These are phyloP conservation scores for thale cress (Arabidopsis thaliana) DNA, from an alignment of 345 rosid species.

Conservation along the genomic window DNA sequence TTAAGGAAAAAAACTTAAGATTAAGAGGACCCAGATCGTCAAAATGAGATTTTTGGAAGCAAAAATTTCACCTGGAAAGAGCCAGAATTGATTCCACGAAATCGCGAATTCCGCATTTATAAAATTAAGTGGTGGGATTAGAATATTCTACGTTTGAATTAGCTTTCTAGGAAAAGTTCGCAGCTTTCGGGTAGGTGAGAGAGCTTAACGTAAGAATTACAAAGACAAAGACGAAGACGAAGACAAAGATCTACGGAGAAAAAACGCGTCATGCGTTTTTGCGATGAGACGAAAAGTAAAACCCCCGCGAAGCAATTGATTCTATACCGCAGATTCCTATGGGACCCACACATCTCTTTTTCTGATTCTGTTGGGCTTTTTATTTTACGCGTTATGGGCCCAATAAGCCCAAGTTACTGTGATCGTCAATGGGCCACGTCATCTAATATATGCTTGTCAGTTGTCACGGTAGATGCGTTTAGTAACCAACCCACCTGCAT, in stretches of 20 bases:
- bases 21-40: constrained; percentile 22
- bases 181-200: constrained; percentile 29
- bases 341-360: constrained; percentile 28
- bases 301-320: constrained; percentile 42
- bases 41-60: constrained; percentile 1
- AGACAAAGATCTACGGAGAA: constrained; percentile 19
- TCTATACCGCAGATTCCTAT: constrained; percentile 45
- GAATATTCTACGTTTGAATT: constrained; percentile 27
- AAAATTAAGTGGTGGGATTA: background rate
- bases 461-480: constrained; percentile 35
- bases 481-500: constrained; percentile 29
- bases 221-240: background rate
- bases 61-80: constrained; percentile 32
- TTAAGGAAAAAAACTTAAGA: background rate
- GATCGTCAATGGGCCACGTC: constrained; percentile 36
- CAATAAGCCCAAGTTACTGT: background rate
- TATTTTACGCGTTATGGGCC: constrained; percentile 2
- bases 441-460: constrained; percentile 15
- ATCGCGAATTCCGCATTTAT: constrained; percentile 40
- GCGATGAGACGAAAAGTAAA: constrained; percentile 24
- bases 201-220: constrained; percentile 11
- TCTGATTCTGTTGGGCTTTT: constrained; percentile 29
- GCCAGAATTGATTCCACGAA: constrained; percentile 36
- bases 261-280: constrained; percentile 43
- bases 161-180: background rate